Base-by-base conservation (phyloP, 805 yeast genomes). In the Barnettozyma botsteinii region DNA sequence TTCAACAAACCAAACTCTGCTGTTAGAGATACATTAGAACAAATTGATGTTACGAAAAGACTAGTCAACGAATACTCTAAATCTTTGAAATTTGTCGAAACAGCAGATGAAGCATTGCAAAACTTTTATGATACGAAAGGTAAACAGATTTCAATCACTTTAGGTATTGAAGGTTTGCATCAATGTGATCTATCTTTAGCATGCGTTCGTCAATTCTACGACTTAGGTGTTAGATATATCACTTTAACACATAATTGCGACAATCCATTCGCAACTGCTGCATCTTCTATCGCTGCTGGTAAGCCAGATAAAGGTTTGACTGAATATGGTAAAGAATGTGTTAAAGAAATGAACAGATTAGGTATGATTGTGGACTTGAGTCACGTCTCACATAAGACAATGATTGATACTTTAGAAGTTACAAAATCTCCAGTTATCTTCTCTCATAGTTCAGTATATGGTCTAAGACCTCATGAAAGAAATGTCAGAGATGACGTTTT, bases 211-310 rank as follows among this genome's bases (percentile, higher is more conserved):
- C 70, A 64, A 48, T 74, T 69, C 49, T 67, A 53, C 46, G 73
- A 69, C 7, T 46, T 74, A 24, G 79, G 79, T 12, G 75, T 73
- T n/a, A 49, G 78, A 26, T 74, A 74, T 50, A 67, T 72, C 31
- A 74, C 79, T 0, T 51, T 74, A 38, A 73, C 79, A 0, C 79
- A 73, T 43, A 73, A 73, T 49, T 72, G 79, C 55, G 77, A 73
- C 46, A 74, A 74, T 45, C 77, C 79, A 5, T 74, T 72, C 55
- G 78, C 79, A 3, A 72, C 77, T 12, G 75, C 79, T 11, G 77
- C 78, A 7, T 62, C 72, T 5, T 63, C 74, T 0, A 63, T 67
- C 5, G 48, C 70, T 14, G 75, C 64, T 15, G 77, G 77, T 1
- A 57, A 60, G 30, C 62, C 59, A 7, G 79, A 72, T 47, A 47